Percentiles rank a stretch among this genome's conserved stretches.
Evolutionary conservation across 1,284 basidiomycete species (phyloP).

Genomic region (Hemileia vastatrix): DNA sequence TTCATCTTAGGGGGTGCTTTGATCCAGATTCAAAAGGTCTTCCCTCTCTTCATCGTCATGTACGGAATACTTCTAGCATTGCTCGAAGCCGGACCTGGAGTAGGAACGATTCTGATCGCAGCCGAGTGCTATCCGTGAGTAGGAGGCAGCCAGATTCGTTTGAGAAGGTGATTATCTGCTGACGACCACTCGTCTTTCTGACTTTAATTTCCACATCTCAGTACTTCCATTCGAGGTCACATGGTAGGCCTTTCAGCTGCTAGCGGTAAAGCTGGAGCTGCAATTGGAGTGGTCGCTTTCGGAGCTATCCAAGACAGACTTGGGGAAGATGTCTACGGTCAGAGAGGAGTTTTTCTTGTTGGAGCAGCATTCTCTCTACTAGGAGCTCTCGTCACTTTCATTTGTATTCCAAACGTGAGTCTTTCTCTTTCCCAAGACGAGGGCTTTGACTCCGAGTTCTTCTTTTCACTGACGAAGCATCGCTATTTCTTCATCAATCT

Average conservation of each 20-base stretch:
- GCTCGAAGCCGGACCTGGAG: constrained; percentile 28
- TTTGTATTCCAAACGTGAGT: constrained; percentile 30
- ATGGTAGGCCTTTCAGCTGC: constrained; percentile 17
- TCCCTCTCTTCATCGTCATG: constrained; percentile 26
- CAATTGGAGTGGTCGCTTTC: constrained; percentile 29
- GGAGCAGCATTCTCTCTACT: constrained; percentile 33
- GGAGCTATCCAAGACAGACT: constrained; percentile 28
- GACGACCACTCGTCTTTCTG: background rate
- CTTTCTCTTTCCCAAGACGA: background rate
- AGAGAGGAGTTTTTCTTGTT: constrained; percentile 35
- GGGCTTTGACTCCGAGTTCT: background rate
- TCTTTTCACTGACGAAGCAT: background rate
- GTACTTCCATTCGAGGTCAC: constrained; percentile 16
- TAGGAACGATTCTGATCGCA: constrained; percentile 8
- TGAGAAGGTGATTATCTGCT: background rate
- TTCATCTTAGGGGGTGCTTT: constrained; percentile 27
- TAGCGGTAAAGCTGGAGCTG: background rate
- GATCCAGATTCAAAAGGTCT: constrained; percentile 25
- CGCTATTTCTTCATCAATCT: no score
- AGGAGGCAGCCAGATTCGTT: no score
- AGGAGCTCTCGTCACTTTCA: constrained; percentile 27
- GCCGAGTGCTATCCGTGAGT: constrained; percentile 11
- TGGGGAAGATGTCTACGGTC: constrained; percentile 29
- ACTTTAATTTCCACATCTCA: background rate
- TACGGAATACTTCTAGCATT: constrained; percentile 27